These are phyloP conservation scores for Lachancea waltii DNA, from an alignment of 805 yeast genomes.

Conservation along the genomic window DNA sequence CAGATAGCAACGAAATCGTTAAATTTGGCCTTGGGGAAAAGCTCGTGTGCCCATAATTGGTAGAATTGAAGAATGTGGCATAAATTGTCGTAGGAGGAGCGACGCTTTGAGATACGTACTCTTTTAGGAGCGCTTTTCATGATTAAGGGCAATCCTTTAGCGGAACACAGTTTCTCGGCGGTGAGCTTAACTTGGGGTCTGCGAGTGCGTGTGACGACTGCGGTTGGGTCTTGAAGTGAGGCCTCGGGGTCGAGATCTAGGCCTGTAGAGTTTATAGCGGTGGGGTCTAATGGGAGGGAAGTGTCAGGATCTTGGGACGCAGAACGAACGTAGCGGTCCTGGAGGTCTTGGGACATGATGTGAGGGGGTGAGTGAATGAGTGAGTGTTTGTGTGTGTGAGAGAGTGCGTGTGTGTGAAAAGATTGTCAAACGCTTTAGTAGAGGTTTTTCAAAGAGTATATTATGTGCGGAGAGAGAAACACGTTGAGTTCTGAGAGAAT, in stretches of 20 bases:
- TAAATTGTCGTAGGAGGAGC: slow-evolving; percentile 24
- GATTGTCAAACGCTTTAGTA: too few relatives aligned
- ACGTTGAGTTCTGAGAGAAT: too few relatives aligned
- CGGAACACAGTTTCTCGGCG: slow-evolving; percentile 43
- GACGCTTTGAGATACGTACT: slow-evolving; percentile 31
- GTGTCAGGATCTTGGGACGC: slow-evolving; percentile 5
- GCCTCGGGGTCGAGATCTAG: slow-evolving; percentile 12
- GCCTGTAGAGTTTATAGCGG: slow-evolving; percentile 9
- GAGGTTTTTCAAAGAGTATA: too few relatives aligned
- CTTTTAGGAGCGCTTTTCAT: slow-evolving; percentile 31
- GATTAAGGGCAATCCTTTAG: slow-evolving; percentile 54
- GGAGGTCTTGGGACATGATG: slow-evolving; percentile 5
- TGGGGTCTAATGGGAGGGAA: slow-evolving; percentile 11
- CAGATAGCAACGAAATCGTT: slow-evolving; percentile 56
- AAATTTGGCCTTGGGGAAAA: slow-evolving; percentile 77
- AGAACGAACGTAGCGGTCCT: slow-evolving; percentile 2
- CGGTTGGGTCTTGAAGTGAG: slow-evolving; percentile 26
- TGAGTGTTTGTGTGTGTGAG: not conserved
- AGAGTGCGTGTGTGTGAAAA: too few relatives aligned
- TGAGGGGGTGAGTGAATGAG: not conserved
- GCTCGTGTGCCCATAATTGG: slow-evolving; percentile 68
- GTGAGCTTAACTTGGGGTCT: slow-evolving; percentile 42
- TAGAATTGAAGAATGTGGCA: slow-evolving; percentile 44
- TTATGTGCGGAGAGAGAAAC: too few relatives aligned
- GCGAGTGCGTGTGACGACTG: slow-evolving; percentile 18